Evolutionary conservation across 2,329 filamentous ascomycete species (phyloP), one percentile per base, ranked within the genome.

Genomic region (Parastagonospora nodorum): DNA sequence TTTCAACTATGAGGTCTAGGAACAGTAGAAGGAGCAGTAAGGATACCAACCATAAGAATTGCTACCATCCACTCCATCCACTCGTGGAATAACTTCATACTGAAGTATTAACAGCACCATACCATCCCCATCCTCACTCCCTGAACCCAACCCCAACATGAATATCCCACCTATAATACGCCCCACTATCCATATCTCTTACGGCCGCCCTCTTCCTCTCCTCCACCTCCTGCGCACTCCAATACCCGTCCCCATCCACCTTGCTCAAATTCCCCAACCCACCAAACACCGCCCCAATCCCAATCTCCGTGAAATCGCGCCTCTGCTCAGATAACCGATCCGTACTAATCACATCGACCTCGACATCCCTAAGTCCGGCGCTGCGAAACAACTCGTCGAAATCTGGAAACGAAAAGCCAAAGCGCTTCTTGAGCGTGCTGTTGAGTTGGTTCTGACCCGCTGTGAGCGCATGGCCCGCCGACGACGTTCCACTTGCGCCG

Each of bases 91-190:
- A 24, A 24, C 19, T 5, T 24, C 19, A 24, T 24, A 24, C 19
- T 24, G 5, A 5, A 24, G 5, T 24, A 5, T 24, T 24, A 24
- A 5, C 19, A 24, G 3, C 19, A 24, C 5, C 5, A 24, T 24
- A 3, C 5, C 19, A 24, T 24, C 24, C 19, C 24, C 38, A 5
- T 40, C n/a, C 27, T 8, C 10, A 8, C 19, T 24, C 37, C 38
- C n/a, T 63, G 24, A 62, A 66, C 1, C 67, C 67, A 45, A 69
- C 50, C 5, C 53, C 51, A 53, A 68, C 55, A 53, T 68, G 57
- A 32, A 70, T 51, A 60, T 68, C 66, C 64, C 66, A 70, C 29
- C 66, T 57, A 51, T 66, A 38, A 55, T 70, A 70, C 14, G 63
- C 63, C 1, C 66, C 66, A 19, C 49, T 55, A 40, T 67, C 47